These are phyloP conservation scores for Phytomonas francai DNA, from an alignment of 208 protist species.

Conservation along the genomic window DNA sequence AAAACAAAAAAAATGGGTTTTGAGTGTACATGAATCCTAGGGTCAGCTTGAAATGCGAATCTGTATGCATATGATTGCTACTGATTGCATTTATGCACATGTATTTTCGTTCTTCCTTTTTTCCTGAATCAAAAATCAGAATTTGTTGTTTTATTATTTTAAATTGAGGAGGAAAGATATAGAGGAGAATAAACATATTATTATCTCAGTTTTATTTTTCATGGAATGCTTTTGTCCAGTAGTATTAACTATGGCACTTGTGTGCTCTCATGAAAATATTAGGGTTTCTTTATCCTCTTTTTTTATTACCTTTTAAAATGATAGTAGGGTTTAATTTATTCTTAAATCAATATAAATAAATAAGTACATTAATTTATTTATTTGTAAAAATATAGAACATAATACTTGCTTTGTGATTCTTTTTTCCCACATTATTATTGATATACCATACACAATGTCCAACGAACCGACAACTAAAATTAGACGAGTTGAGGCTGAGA, in stretches of 20 bases:
- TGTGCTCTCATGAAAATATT: neutral
- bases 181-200: neutral
- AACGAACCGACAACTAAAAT: neutral
- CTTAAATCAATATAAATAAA: conserved; percentile 16
- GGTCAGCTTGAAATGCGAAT: neutral
- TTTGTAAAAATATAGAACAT: neutral
- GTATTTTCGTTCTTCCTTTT: neutral
- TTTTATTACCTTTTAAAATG: conserved; percentile 7
- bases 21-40: neutral
- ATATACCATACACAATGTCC: neutral
- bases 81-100: neutral
- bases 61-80: neutral
- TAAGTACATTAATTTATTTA: conserved; percentile 14
- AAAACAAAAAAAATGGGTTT: neutral
- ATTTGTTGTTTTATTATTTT: neutral
- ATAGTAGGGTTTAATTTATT: conserved; percentile 5
- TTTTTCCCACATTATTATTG: neutral
- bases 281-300: conserved; percentile 3
- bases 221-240: neutral
- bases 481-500: neutral
- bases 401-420: neutral
- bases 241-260: neutral
- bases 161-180: neutral
- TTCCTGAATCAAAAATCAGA: neutral
- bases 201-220: neutral